Evolutionary conservation across 768 basidiomycete species (phyloP).

Genomic region (Dendrothele bispora): DNA sequence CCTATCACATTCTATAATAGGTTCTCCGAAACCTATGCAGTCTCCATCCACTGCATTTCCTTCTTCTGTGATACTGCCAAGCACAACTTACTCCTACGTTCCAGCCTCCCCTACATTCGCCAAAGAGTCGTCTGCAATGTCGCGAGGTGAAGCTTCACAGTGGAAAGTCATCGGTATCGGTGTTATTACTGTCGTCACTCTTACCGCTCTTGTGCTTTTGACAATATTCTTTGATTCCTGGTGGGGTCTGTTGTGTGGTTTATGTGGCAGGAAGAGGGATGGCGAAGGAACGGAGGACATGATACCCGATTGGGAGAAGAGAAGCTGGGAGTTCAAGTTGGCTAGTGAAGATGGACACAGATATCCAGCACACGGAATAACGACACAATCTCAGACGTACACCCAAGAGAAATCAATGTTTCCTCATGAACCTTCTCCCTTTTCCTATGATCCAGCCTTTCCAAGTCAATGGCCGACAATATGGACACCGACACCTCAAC

Average conservation of each 20-base stretch:
- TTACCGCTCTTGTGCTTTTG: constrained; percentile 54
- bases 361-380: no score
- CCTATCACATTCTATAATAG: no score
- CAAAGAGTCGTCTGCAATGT: constrained; percentile 25
- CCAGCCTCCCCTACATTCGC: no score
- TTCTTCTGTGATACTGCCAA: no score
- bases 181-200: constrained; percentile 59
- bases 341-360: constrained; percentile 47
- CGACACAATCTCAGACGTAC: constrained; percentile 39
- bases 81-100: no score
- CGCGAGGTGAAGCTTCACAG: constrained; percentile 45
- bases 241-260: constrained; percentile 58
- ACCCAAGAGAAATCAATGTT: constrained; percentile 31
- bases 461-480: constrained; percentile 9
- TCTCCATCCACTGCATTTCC: no score
- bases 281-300: constrained; percentile 47
- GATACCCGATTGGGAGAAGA: constrained; percentile 63
- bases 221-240: constrained; percentile 73
- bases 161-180: constrained; percentile 75
- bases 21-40: no score
- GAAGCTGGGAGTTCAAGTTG: constrained; percentile 57
- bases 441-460: constrained; percentile 1
- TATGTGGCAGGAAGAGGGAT: constrained; percentile 38
- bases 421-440: neutral
- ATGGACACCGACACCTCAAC: constrained; percentile 14